A percentile compares a stretch with the other conserved stretches of the same genome.
Evolutionary conservation across 441 rosid genomes (phyloP).

Genomic region (Biscutella laevigata): DNA sequence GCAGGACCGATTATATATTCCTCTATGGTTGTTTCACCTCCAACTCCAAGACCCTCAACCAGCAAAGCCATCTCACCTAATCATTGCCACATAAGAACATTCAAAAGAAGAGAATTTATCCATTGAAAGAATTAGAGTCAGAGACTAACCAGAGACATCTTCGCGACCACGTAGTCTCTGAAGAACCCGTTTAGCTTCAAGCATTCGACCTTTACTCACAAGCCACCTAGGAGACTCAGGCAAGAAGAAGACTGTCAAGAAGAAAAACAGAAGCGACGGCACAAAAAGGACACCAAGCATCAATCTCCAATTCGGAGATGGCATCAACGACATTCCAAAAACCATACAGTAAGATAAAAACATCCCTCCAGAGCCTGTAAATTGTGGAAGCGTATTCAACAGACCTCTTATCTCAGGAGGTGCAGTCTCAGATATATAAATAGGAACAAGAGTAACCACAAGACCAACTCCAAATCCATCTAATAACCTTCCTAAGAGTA

Average conservation of each 20-base stretch:
- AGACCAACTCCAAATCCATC: slow-evolving; percentile 52
- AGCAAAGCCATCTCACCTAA: slow-evolving; percentile 65
- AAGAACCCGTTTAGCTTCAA: slow-evolving; percentile 43
- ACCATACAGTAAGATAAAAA: slow-evolving; percentile 53
- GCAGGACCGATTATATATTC: slow-evolving; percentile 54
- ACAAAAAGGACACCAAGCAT: slow-evolving; percentile 53
- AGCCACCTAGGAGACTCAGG: slow-evolving; percentile 67
- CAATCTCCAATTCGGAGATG: slow-evolving; percentile 53
- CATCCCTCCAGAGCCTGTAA: slow-evolving; percentile 52
- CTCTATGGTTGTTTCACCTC: slow-evolving; percentile 53
- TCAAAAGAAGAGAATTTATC: not conserved
- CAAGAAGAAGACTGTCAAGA: slow-evolving; percentile 38
- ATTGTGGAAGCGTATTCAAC: slow-evolving; percentile 51
- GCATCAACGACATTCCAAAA: slow-evolving; percentile 45
- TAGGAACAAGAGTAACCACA: slow-evolving; percentile 41
- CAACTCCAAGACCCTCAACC: slow-evolving; percentile 54
- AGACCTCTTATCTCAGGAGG: slow-evolving; percentile 56
- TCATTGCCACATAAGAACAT: slow-evolving; percentile 12
- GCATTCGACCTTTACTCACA: slow-evolving; percentile 51
- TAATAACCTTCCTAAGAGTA: slow-evolving; percentile 46
- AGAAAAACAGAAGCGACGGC: slow-evolving; percentile 40
- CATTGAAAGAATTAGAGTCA: not conserved
- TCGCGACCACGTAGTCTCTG: slow-evolving; percentile 49
- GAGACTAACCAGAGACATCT: slow-evolving; percentile 48
- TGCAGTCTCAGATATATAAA: slow-evolving; percentile 55